A percentile compares a stretch with the other conserved stretches of the same genome.
Evolutionary conservation across 768 basidiomycete genomes (phyloP).

Genomic region (Hydnomerulius pinastri): DNA sequence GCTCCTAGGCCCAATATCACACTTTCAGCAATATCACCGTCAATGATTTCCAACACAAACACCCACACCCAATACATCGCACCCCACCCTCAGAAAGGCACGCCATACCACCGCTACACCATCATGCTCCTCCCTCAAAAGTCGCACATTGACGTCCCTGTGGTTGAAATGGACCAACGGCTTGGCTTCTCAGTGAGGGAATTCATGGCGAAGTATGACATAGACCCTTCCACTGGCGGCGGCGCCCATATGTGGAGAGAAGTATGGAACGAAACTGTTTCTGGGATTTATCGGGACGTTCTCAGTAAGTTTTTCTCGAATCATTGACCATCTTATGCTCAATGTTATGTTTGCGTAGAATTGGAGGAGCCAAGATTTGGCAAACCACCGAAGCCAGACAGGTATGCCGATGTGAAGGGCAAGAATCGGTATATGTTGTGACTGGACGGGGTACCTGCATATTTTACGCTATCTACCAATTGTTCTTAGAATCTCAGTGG

Average conservation of each 20-base stretch:
- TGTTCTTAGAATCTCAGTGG: neutral
- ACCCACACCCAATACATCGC: slow-evolving; percentile 79
- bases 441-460: neutral
- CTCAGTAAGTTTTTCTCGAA: slow-evolving; percentile 53
- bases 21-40: slow-evolving; percentile 59
- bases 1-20: slow-evolving; percentile 73
- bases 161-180: slow-evolving; percentile 48
- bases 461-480: neutral
- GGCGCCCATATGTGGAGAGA: slow-evolving; percentile 86
- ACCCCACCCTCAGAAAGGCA: slow-evolving; percentile 89
- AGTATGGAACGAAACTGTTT: slow-evolving; percentile 69
- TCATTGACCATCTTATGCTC: neutral
- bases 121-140: slow-evolving; percentile 75
- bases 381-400: slow-evolving; percentile 30
- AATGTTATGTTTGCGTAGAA: slow-evolving; percentile 12
- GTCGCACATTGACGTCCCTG: slow-evolving; percentile 45
- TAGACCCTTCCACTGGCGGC: slow-evolving; percentile 59
- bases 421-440: slow-evolving; percentile 32
- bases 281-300: slow-evolving; percentile 62
- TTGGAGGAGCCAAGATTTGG: slow-evolving; percentile 26
- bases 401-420: slow-evolving; percentile 29
- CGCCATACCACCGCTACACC: slow-evolving; percentile 89
- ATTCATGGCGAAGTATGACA: slow-evolving; percentile 57
- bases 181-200: slow-evolving; percentile 64
- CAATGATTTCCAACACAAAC: slow-evolving; percentile 42